Conservation (phyloP, 306 rosid genomes). For the Vigna trinervia region DNA sequence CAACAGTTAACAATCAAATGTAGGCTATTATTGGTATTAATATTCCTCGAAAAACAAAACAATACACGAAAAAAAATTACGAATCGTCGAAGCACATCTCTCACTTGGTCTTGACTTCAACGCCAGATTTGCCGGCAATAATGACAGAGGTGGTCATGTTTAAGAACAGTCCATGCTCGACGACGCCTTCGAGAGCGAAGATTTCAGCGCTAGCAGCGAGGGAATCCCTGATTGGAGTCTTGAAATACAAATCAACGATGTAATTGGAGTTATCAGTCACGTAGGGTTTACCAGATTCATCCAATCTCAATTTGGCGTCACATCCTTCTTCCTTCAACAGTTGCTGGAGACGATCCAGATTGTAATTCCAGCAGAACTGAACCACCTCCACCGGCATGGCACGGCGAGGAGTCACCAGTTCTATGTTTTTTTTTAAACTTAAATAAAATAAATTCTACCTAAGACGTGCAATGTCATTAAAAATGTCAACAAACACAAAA, state of each 20-base stretch:
- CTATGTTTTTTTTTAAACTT: too few species aligned
- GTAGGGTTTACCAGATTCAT: constrained; percentile 64
- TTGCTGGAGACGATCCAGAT: constrained; percentile 62
- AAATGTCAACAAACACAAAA: too few species aligned
- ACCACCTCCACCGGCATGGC: constrained; percentile 97
- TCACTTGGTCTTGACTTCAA: constrained; percentile 69
- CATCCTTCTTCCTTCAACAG: constrained; percentile 73
- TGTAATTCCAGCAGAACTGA: constrained; percentile 89
- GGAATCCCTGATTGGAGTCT: constrained; percentile 67
- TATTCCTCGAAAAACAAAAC: neutral
- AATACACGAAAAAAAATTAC: neutral
- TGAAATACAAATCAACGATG: constrained; percentile 81
- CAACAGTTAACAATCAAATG: neutral
- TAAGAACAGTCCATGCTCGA: constrained; percentile 85
- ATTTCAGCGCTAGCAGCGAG: constrained; percentile 75
- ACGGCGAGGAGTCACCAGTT: too few species aligned
- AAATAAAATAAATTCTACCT: too few species aligned
- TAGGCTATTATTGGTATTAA: neutral
- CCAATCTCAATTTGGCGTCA: constrained; percentile 72
- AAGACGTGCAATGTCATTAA: too few species aligned
- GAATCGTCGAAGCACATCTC: neutral
- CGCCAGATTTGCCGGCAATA: constrained; percentile 67
- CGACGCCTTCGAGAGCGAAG: constrained; percentile 74
- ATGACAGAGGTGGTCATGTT: constrained; percentile 81
- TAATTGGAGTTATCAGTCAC: constrained; percentile 80